These are phyloP conservation scores for Pythium chondricola DNA, from an alignment of 352 stramenopile species.

Conservation along the genomic window DNA sequence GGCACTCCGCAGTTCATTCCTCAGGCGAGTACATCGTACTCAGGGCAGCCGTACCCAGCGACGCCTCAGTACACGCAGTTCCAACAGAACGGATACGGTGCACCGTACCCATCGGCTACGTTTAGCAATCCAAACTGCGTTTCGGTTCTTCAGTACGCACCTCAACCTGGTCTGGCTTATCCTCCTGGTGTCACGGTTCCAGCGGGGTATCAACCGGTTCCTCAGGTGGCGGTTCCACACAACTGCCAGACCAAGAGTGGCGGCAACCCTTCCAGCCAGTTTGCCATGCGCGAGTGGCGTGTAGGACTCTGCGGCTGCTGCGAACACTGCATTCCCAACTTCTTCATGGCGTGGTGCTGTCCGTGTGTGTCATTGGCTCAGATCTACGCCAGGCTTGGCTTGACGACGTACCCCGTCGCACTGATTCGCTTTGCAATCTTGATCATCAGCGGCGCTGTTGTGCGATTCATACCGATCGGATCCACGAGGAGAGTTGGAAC, in stretches of 20 bases:
- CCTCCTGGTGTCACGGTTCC: too few relatives aligned
- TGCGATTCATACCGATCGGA: not conserved
- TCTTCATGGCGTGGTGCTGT: constrained; percentile 26
- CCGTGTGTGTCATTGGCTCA: constrained; percentile 24
- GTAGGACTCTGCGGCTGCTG: constrained; percentile 21
- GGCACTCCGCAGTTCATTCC: too few relatives aligned
- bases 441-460: not conserved
- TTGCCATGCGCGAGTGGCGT: constrained; percentile 12
- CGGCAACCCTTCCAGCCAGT: not conserved
- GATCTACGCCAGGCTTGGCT: constrained; percentile 17
- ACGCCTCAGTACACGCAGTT: too few relatives aligned
- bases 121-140: too few relatives aligned
- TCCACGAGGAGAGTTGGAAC: not conserved
- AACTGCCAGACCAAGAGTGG: not conserved
- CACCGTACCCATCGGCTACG: too few relatives aligned
- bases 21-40: too few relatives aligned
- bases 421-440: constrained; percentile 5
- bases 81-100: too few relatives aligned
- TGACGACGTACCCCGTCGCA: constrained; percentile 6
- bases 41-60: too few relatives aligned
- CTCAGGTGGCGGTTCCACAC: not conserved
- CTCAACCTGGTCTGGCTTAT: too few relatives aligned
- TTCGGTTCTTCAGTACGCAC: too few relatives aligned
- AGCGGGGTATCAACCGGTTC: too few relatives aligned
- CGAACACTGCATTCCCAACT: constrained; percentile 23